Evolutionary conservation across 768 basidiomycete genomes (phyloP).

Genomic region (Termitomyces heimii): DNA sequence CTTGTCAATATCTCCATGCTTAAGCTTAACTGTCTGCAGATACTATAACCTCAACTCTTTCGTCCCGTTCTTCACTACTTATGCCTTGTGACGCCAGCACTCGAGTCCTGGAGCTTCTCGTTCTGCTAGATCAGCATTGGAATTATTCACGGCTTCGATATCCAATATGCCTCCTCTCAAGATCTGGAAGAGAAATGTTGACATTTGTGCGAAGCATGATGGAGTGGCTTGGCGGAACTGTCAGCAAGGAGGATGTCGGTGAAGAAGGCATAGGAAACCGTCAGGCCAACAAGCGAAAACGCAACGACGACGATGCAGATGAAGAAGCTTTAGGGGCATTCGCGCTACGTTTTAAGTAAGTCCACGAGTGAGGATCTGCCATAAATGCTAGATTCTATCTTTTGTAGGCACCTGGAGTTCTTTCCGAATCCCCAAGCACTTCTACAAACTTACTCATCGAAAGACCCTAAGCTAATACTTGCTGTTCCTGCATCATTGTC

Average conservation of each 20-base stretch:
- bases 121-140: conserved; percentile 97
- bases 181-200: conserved; percentile 89
- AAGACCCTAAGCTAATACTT: conserved; percentile 89
- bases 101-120: conserved; percentile 91
- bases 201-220: conserved; percentile 95
- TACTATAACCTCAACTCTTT: conserved; percentile 81
- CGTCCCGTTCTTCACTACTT: conserved; percentile 75
- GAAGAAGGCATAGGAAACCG: conserved; percentile 61
- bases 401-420: conserved; percentile 79
- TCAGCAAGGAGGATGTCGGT: conserved; percentile 88
- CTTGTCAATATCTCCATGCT: neutral
- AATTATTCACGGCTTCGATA: conserved; percentile 76
- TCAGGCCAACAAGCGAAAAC: conserved; percentile 46
- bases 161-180: conserved; percentile 91
- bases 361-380: neutral
- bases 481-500: conserved; percentile 91
- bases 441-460: conserved; percentile 75
- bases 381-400: neutral
- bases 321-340: conserved; percentile 84
- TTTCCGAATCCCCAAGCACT: conserved; percentile 81
- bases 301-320: conserved; percentile 60
- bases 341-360: conserved; percentile 84
- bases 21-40: conserved; percentile 40
- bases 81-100: conserved; percentile 93
- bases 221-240: conserved; percentile 97